Base-by-base conservation (phyloP, 75 land plant genomes). In the Azolla pinnata region DNA sequence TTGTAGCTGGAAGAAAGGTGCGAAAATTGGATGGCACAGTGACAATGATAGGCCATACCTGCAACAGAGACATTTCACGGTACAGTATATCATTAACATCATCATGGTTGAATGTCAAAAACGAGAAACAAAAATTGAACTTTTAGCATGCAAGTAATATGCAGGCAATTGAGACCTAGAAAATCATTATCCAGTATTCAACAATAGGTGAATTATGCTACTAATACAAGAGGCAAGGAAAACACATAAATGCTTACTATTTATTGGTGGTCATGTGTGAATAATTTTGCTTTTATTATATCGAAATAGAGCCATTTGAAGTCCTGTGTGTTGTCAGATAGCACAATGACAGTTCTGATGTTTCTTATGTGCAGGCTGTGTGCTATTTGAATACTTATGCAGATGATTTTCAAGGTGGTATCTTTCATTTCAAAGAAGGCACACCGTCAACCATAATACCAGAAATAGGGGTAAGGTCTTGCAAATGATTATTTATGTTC, bases 11-110 rank as follows among this genome's bases (percentile, higher is more conserved):
- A 64, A 61, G 35, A 67, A 57, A 62, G 96, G 96, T 46, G 79
- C 90, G 49, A 83, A 60, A 34, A 89, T 86, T 62, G 90, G 90
- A 55, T 89, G 96, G 96, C 96, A 89, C 31, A 83, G 87, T 61
- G 96, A 89, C 75, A 78, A 89, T 61, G 85, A 89, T 48, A 72
- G 80, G 46, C 77, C 80, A 18, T 89, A 89, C 59, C 77, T 89
- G 25, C 80, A 75, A 48, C 96, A 89, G 31, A 61, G 96, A 10
- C 80, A 83, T 32, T 89, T 80, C 70, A 66, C 96, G 66, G 96
- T 88, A 52, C 17, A 67, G 72, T 26, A 12, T 12, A 5, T 5
- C 40, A 35, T 12, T 5, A 5, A 5, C 5, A 5, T 5, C 40
- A 5, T 12, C 40, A 35, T 5, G 40, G 10, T 35, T n/a, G n/a